These are phyloP conservation scores for Gastrodia elata DNA, from an alignment of 106 monocot genomes.

Conservation along the genomic window DNA sequence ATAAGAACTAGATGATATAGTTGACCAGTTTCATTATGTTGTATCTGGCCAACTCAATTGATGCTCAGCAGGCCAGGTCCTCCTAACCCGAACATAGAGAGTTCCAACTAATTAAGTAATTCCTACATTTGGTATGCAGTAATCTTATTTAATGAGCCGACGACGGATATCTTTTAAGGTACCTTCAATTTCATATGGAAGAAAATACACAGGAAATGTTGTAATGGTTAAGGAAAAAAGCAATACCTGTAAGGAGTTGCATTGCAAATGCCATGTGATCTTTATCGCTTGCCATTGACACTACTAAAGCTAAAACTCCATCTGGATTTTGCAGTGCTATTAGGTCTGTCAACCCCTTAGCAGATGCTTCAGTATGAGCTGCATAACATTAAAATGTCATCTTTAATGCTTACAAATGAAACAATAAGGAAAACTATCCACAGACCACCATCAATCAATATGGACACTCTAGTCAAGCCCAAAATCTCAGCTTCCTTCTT, in stretches of 20 bases:
- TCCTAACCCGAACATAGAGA: background rate
- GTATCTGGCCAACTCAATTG: background rate
- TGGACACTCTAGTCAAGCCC: conserved; percentile 43
- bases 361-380: conserved; percentile 98
- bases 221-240: background rate
- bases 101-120: background rate
- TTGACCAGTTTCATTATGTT: background rate
- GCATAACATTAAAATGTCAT: conserved; percentile 16
- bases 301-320: conserved; percentile 56
- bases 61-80: background rate
- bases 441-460: conserved; percentile 88
- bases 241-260: conserved; percentile 73
- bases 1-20: background rate
- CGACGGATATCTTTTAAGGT: background rate
- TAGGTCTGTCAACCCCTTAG: conserved; percentile 58
- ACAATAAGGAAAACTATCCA: background rate
- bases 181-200: background rate
- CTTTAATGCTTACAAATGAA: conserved; percentile 3
- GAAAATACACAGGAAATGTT: background rate
- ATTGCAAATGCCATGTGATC: conserved; percentile 79
- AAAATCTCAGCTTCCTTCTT: conserved; percentile 36
- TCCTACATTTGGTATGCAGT: background rate
- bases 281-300: conserved; percentile 96
- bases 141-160: background rate
- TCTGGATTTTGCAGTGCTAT: conserved; percentile 32